Conservation (phyloP, 2,329 filamentous ascomycete genomes). For the Lizonia empirigonia region DNA sequence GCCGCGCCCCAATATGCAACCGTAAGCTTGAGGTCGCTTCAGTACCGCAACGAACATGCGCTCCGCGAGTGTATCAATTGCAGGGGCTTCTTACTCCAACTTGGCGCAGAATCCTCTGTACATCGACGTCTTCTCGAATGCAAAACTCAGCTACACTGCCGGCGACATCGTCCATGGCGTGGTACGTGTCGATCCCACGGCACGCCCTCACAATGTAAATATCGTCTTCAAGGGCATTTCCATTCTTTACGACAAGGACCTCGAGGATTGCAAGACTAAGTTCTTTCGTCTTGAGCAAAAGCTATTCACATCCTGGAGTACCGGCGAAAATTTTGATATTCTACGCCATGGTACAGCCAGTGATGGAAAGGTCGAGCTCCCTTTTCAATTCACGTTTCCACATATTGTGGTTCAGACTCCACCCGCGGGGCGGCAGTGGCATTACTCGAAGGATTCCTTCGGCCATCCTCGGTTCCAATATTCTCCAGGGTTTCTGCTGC, state of each 20-base stretch:
- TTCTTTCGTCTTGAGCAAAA: conserved; percentile 26
- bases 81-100: conserved; percentile 18
- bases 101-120: conserved; percentile 23
- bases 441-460: conserved; percentile 24
- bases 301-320: conserved; percentile 27
- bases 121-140: conserved; percentile 20
- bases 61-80: conserved; percentile 7
- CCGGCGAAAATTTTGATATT: conserved; percentile 30
- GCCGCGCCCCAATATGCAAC: neutral
- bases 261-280: conserved; percentile 19
- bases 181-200: conserved; percentile 27
- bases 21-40: neutral
- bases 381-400: conserved; percentile 36
- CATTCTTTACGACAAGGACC: conserved; percentile 18
- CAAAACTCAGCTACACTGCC: conserved; percentile 24
- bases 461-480: conserved; percentile 35
- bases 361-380: conserved; percentile 33
- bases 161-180: conserved; percentile 30
- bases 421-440: conserved; percentile 20
- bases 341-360: conserved; percentile 26
- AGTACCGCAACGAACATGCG: conserved; percentile 9
- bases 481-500: conserved; percentile 27
- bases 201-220: conserved; percentile 26
- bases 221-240: conserved; percentile 25
- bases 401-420: conserved; percentile 21